Percentiles rank a stretch among this genome's conserved stretches.
These are phyloP conservation scores for Haplographium delicatum DNA, from an alignment of 495 filamentous ascomycete species.

Conservation along the genomic window DNA sequence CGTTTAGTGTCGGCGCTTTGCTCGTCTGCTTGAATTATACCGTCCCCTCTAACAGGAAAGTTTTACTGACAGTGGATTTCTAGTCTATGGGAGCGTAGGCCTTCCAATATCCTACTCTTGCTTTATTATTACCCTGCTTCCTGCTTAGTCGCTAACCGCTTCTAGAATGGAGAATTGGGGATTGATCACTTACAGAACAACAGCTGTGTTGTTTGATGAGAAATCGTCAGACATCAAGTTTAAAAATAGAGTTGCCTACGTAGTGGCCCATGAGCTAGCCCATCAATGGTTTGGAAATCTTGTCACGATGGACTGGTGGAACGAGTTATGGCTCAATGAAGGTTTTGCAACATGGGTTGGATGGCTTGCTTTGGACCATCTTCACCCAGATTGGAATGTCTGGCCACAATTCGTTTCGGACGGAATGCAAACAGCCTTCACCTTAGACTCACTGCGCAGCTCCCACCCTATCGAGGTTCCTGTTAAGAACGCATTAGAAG, in stretches of 20 bases:
- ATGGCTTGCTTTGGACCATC: constrained; percentile 86
- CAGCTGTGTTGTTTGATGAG: constrained; percentile 88
- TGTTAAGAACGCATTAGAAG: constrained; percentile 81
- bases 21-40: no score
- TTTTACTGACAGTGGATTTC: constrained; percentile 30
- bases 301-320: constrained; percentile 89
- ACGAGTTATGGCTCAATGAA: constrained; percentile 94
- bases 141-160: constrained; percentile 28
- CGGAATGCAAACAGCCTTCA: constrained; percentile 83
- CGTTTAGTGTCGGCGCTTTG: no score
- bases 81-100: constrained; percentile 64
- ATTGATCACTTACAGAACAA: constrained; percentile 91
- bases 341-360: constrained; percentile 98
- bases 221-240: constrained; percentile 81
- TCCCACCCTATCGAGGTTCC: constrained; percentile 95
- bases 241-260: constrained; percentile 88
- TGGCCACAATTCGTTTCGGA: constrained; percentile 96
- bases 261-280: constrained; percentile 90
- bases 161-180: constrained; percentile 81
- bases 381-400: constrained; percentile 91
- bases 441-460: constrained; percentile 78
- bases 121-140: no score
- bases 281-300: constrained; percentile 99
- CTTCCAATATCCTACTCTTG: constrained; percentile 22
- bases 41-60: neutral